phyloP scores from a whole-genome alignment of 257 asterid species.

The Plantago ovata region DNA sequence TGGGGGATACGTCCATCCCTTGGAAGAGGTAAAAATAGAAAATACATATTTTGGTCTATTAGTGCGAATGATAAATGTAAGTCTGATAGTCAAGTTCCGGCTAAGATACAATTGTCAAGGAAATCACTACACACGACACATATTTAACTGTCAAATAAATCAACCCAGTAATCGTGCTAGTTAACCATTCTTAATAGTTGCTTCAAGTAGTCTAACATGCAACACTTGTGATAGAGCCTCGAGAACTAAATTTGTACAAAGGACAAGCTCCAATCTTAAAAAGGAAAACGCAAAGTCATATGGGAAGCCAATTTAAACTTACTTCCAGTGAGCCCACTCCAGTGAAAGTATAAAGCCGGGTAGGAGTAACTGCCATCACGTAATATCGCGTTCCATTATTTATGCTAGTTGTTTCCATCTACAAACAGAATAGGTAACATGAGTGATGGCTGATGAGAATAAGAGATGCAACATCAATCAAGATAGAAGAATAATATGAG shows the following conservation, averaged over 20 bases:
- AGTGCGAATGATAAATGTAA: too few relatives aligned
- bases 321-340: constrained; percentile 90
- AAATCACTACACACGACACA: too few relatives aligned
- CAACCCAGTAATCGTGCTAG: too few relatives aligned
- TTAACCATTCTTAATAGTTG: background rate
- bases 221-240: background rate
- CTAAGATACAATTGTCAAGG: too few relatives aligned
- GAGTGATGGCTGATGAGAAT: constrained; percentile 13
- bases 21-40: too few relatives aligned
- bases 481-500: background rate
- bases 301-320: constrained; percentile 26
- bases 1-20: too few relatives aligned
- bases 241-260: background rate
- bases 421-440: constrained; percentile 21
- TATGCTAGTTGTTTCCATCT: constrained; percentile 86
- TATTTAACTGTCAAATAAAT: too few relatives aligned
- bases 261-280: constrained; percentile 13
- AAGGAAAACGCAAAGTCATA: constrained; percentile 11
- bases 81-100: too few relatives aligned
- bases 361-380: constrained; percentile 99
- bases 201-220: background rate
- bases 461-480: constrained; percentile 16
- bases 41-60: too few relatives aligned
- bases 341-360: constrained; percentile 91
- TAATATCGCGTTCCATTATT: constrained; percentile 68